phyloP scores from a whole-genome alignment of 2,329 filamentous ascomycete genomes.

The Mollisia scopiformis region DNA sequence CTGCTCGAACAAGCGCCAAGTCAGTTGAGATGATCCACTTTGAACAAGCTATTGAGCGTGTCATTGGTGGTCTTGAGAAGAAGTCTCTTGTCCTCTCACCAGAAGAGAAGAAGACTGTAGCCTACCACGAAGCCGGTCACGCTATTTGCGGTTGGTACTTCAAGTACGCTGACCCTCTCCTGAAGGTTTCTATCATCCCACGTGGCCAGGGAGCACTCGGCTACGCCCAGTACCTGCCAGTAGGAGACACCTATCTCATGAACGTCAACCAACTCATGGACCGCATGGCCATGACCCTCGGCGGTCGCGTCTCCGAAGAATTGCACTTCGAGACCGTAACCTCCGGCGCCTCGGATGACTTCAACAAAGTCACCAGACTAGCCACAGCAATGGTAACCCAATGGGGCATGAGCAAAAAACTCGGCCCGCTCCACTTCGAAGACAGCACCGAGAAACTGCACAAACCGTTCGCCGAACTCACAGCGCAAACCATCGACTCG shows the following conservation, averaged over 20 bases:
- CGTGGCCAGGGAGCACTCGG: constrained; percentile 91
- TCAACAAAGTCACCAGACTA: constrained; percentile 97
- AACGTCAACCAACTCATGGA: constrained; percentile 96
- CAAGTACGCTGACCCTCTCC: constrained; percentile 90
- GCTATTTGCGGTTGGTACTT: constrained; percentile 99
- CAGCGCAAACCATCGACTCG: constrained; percentile 86
- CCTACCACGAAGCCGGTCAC: constrained; percentile 97
- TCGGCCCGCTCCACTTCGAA: constrained; percentile 91
- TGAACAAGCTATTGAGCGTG: constrained; percentile 95
- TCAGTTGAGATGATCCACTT: constrained; percentile 89
- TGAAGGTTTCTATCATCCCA: constrained; percentile 98
- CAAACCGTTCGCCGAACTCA: constrained; percentile 96
- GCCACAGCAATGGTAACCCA: constrained; percentile 99
- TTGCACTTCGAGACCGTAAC: constrained; percentile 97
- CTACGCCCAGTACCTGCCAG: constrained; percentile 96
- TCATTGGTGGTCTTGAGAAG: constrained; percentile 95
- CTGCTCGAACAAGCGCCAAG: constrained; percentile 80
- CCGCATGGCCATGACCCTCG: constrained; percentile 99
- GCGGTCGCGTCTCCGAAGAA: constrained; percentile 93
- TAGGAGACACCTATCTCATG: constrained; percentile 92
- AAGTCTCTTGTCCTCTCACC: constrained; percentile 93
- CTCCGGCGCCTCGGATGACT: constrained; percentile 92
- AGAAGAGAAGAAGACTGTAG: constrained; percentile 92
- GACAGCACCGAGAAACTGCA: constrained; percentile 80
- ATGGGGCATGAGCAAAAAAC: constrained; percentile 96